phyloP scores from a whole-genome alignment of 2,329 filamentous ascomycete genomes.

The Ceratocystis lukuohia region DNA sequence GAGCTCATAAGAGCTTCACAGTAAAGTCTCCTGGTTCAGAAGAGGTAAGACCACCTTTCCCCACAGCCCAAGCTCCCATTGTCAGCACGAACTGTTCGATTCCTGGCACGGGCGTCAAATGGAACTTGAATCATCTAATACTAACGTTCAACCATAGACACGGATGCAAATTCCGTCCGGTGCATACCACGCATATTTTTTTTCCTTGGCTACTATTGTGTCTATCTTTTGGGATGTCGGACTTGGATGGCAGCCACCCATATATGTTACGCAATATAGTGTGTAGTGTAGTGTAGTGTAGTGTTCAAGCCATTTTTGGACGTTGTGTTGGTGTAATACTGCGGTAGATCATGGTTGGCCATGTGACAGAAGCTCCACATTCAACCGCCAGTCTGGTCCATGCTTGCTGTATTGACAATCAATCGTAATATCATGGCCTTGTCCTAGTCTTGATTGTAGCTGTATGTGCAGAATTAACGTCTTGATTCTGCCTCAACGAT shows the following conservation, averaged over 20 bases:
- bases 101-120: conserved; percentile 2
- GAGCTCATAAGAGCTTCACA: neutral
- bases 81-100: neutral
- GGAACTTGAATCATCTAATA: neutral
- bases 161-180: conserved; percentile 14
- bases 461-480: too few relatives aligned
- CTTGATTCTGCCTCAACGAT: neutral
- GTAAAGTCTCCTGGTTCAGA: conserved; percentile 12
- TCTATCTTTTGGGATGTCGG: neutral
- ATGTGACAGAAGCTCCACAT: conserved; percentile 5
- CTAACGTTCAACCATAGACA: conserved; percentile 7
- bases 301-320: neutral
- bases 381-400: neutral
- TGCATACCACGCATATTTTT: conserved; percentile 1
- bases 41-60: conserved; percentile 9
- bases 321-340: neutral
- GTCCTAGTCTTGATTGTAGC: too few relatives aligned
- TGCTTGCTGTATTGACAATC: neutral
- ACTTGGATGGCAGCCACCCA: neutral
- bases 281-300: neutral
- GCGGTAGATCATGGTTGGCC: neutral
- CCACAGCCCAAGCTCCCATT: neutral
- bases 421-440: neutral
- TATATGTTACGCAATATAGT: neutral
- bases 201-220: neutral